Conservation (phyloP, 176 grass and related monocot genomes). For the Stipa capillata region DNA sequence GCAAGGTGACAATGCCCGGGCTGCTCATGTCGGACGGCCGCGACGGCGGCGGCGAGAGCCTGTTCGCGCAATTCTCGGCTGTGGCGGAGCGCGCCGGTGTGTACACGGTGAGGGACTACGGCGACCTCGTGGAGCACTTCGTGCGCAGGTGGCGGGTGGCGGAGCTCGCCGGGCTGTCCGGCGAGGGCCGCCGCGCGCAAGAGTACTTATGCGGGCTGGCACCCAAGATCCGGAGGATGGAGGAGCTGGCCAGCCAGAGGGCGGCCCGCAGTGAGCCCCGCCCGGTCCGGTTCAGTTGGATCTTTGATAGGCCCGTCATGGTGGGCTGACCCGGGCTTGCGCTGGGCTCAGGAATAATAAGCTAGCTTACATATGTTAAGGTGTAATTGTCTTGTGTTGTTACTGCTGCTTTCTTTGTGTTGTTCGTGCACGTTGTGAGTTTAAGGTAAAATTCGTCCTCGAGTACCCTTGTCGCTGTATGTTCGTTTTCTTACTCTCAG, state of each 20-base stretch:
- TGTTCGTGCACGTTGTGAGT: no score
- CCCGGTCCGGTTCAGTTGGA: background rate
- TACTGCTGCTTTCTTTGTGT: no score
- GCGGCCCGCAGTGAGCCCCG: background rate
- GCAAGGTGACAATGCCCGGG: slow-evolving; percentile 18
- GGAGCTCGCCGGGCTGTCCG: slow-evolving; percentile 8
- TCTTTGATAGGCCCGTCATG: slow-evolving; percentile 1
- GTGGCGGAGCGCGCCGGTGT: slow-evolving; percentile 5
- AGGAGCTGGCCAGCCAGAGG: background rate
- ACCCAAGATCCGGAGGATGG: slow-evolving; percentile 14
- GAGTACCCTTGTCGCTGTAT: no score
- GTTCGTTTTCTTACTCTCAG: no score
- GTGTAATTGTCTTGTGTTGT: no score
- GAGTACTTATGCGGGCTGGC: slow-evolving; percentile 15
- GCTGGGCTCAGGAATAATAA: background rate
- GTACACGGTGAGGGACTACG: slow-evolving; percentile 23
- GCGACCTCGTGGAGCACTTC: slow-evolving; percentile 24
- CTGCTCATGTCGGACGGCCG: slow-evolving; percentile 17
- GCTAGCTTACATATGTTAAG: background rate
- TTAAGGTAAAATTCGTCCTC: no score
- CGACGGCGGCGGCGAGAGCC: background rate
- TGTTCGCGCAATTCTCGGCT: slow-evolving; percentile 13
- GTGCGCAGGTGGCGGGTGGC: slow-evolving; percentile 9
- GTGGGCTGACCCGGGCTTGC: background rate
- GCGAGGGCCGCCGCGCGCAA: slow-evolving; percentile 13